phyloP scores from a whole-genome alignment of 208 protist genomes.

The Acanthamoeba royreba region DNA sequence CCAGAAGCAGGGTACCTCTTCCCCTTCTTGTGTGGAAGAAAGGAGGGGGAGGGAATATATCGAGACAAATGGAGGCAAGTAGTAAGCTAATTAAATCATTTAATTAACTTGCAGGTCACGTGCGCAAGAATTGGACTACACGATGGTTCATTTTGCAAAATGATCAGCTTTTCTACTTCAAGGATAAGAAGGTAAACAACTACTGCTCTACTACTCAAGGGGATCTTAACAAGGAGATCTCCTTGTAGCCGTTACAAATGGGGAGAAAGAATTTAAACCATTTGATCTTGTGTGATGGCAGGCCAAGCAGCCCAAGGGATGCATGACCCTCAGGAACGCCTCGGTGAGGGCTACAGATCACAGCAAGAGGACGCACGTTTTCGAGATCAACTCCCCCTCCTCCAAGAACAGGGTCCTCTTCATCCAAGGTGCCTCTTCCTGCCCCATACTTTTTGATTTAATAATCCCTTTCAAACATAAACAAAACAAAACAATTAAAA shows the following conservation, averaged over 20 bases:
- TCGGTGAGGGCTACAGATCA: background rate
- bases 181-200: background rate
- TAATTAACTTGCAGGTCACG: background rate
- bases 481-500: background rate
- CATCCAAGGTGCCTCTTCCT: background rate
- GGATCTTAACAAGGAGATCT: background rate
- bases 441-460: background rate
- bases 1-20: constrained; percentile 3
- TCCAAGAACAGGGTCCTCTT: constrained; percentile 3
- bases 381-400: background rate
- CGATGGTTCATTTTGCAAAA: background rate
- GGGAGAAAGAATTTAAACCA: background rate
- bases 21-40: background rate
- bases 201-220: no score
- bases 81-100: background rate
- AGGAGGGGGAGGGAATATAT: background rate
- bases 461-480: no score
- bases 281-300: background rate
- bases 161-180: constrained; percentile 30
- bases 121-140: constrained; percentile 18
- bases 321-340: background rate
- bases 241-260: background rate
- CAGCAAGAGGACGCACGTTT: background rate
- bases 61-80: background rate
- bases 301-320: background rate